Percentiles rank a stretch among this genome's conserved stretches.
phyloP scores from a whole-genome alignment of 169 alveolate genomes.

The Plasmodium relictum region DNA sequence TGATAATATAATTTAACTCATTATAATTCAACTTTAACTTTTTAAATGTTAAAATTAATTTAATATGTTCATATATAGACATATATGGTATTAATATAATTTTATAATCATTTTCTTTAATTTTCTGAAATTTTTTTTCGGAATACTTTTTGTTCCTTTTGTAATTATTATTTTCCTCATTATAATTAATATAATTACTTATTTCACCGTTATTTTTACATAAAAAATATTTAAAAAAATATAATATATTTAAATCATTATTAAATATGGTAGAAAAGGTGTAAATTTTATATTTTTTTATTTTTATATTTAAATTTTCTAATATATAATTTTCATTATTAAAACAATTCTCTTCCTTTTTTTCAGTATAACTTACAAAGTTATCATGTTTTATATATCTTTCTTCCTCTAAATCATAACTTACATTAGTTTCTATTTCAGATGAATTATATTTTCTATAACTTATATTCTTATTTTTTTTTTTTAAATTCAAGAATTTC shows the following conservation, averaged over 20 bases:
- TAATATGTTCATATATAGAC: slow-evolving; percentile 72
- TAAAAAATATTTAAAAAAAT: slow-evolving; percentile 61
- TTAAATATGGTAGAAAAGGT: slow-evolving; percentile 66
- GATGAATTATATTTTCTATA: neutral
- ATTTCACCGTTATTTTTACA: neutral
- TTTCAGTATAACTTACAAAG: neutral
- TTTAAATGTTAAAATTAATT: slow-evolving; percentile 38
- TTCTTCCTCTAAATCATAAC: neutral
- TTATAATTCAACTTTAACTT: slow-evolving; percentile 7
- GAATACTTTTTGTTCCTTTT: neutral
- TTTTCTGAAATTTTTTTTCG: neutral
- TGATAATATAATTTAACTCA: slow-evolving; percentile 42
- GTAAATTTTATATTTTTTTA: slow-evolving; percentile 40
- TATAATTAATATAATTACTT: neutral
- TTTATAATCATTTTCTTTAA: slow-evolving; percentile 24
- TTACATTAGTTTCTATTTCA: slow-evolving; percentile 1
- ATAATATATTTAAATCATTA: slow-evolving; percentile 57
- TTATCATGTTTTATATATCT: neutral
- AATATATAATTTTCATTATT: slow-evolving; percentile 42
- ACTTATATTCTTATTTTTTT: neutral
- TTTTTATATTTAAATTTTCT: slow-evolving; percentile 51
- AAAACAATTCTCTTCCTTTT: neutral
- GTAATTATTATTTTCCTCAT: neutral
- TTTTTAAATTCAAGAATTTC: neutral
- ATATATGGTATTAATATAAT: slow-evolving; percentile 41